Conservation (phyloP, 768 basidiomycete species). For the Amanita subjunquillea region DNA sequence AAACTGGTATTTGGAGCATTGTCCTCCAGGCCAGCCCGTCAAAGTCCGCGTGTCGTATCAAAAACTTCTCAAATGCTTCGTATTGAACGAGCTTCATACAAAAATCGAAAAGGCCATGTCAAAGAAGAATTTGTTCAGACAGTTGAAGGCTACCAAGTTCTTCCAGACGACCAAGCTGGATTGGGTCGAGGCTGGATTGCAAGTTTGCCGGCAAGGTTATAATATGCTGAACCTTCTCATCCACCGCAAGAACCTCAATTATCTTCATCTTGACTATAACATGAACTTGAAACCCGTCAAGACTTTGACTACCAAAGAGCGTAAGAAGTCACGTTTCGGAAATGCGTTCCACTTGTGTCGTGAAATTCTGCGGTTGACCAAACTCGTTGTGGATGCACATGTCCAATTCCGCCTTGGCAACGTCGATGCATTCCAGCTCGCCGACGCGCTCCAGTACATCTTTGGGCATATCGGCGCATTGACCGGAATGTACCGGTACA, state of each 20-base stretch:
- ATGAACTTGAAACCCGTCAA: slow-evolving; percentile 98
- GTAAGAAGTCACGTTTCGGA: slow-evolving; percentile 99
- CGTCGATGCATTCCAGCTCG: slow-evolving; percentile 97
- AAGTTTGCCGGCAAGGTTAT: slow-evolving; percentile 97
- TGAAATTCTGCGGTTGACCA: slow-evolving; percentile 95
- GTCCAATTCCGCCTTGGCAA: slow-evolving; percentile 98
- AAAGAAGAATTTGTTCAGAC: slow-evolving; percentile 94
- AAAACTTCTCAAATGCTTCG: slow-evolving; percentile 92
- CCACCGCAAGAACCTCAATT: slow-evolving; percentile 96
- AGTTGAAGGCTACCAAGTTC: slow-evolving; percentile 97
- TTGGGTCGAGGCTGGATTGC: slow-evolving; percentile 98
- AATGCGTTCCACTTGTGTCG: slow-evolving; percentile 98
- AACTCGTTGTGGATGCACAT: slow-evolving; percentile 97
- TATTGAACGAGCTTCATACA: slow-evolving; percentile 87
- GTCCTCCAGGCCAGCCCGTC: slow-evolving; percentile 90
- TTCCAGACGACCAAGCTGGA: slow-evolving; percentile 97
- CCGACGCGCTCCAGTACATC: slow-evolving; percentile 96
- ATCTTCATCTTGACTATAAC: slow-evolving; percentile 94
- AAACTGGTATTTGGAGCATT: slow-evolving; percentile 98
- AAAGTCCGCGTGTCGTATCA: slow-evolving; percentile 99
- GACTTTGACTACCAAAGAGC: slow-evolving; percentile 97
- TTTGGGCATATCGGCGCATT: slow-evolving; percentile 96
- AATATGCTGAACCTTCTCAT: slow-evolving; percentile 99
- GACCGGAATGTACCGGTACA: slow-evolving; percentile 99
- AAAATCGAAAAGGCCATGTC: slow-evolving; percentile 93